These are phyloP conservation scores for Aurantiochytrium sp. DNA, from an alignment of 108 stramenopile genomes.

Conservation along the genomic window DNA sequence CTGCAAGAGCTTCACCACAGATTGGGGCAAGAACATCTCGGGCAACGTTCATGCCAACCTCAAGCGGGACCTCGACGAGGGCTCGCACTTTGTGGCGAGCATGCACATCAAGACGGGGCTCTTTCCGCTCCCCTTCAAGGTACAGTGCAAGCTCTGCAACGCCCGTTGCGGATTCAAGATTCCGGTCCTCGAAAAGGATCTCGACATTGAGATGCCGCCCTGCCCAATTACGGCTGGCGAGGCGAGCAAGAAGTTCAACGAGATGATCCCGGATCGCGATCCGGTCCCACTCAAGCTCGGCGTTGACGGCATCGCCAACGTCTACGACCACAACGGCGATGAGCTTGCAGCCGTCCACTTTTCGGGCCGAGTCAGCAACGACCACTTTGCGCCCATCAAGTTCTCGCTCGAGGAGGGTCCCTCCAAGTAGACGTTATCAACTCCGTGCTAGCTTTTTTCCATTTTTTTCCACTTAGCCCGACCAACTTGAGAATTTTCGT, in stretches of 20 bases:
- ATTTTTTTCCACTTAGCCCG: too few relatives aligned
- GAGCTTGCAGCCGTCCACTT: constrained; percentile 10
- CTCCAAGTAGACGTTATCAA: too few relatives aligned
- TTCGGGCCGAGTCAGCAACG: neutral
- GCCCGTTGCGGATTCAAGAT: constrained; percentile 1
- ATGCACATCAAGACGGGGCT: constrained; percentile 16
- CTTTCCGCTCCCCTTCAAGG: neutral
- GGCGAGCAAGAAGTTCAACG: neutral
- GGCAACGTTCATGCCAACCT: neutral
- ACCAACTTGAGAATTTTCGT: neutral
- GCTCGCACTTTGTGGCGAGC: neutral
- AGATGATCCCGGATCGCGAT: neutral
- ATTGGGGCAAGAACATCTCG: constrained; percentile 20
- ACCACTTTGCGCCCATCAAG: neutral
- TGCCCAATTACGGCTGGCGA: neutral
- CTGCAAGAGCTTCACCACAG: neutral
- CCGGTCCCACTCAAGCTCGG: neutral
- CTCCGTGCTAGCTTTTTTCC: too few relatives aligned
- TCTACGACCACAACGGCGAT: neutral
- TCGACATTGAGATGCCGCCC: constrained; percentile 1
- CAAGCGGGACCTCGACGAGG: neutral
- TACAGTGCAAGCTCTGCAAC: constrained; percentile 13
- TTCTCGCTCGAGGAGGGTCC: too few relatives aligned
- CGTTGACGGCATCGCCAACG: constrained; percentile 5
- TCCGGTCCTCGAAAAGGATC: neutral